Evolutionary conservation across 2,329 filamentous ascomycete species (phyloP), one percentile per base, ranked within the genome.

Genomic region (Talaromyces sp.): DNA sequence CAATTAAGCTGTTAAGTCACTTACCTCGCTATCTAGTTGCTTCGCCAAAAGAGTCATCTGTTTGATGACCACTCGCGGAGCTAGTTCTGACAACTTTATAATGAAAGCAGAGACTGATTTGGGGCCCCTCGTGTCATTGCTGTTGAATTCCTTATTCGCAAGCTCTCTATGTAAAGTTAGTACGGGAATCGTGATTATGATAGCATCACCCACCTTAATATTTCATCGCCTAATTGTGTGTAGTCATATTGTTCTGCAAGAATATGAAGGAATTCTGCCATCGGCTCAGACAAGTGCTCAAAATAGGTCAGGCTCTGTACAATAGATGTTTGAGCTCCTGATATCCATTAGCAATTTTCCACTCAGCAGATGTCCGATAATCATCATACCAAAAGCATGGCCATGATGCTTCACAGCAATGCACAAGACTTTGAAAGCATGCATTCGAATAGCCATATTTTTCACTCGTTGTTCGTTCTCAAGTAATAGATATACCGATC

Each of bases 221-320:
- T 91, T 75, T 99, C 95, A 75, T 97, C 95, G 4, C 93, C 90
- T 9, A 99, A 84, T 73, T 99, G 95, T 16, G 93, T 91, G 75
- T 98, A 96, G 78, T 99, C 95, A 80, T 98, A 99, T 81, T 97
- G 94, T 75, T 98, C 93, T 0, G 93, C 90, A 31, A 99, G 83
- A 72, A 98, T 99, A 72, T 98, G 92, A 4, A 99, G 82, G 72
- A 99, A 97, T 76, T 99, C 96, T 37, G 95, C 95, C 95, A 99
- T 99, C 1, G 95, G 95, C 74, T 99, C 95, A 0, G 95, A 94
- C n/a, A 99, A 82, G 77, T 99, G 95, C 79, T 99, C 95, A 72
- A 98, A 99, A 76, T 99, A 99, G 5, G 95, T 97, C 70, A 99
- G 81, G 74, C 95, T 98, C 77, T 99, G 95, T 63, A 98, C 93